These are phyloP conservation scores for Jasminum sambac DNA, from an alignment of 257 asterid species.

Conservation along the genomic window DNA sequence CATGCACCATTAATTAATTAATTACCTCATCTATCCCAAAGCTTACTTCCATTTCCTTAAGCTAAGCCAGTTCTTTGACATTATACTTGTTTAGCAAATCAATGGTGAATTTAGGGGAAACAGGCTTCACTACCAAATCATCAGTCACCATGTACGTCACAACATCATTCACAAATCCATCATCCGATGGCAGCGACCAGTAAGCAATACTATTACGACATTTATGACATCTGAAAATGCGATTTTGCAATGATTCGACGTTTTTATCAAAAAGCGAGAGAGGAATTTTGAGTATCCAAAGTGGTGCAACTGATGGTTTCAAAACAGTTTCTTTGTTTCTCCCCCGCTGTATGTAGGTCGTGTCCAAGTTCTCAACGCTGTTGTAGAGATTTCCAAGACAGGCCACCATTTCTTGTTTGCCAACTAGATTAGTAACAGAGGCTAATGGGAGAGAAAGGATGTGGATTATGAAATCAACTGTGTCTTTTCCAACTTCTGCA, in stretches of 20 bases:
- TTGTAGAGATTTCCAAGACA: slow-evolving; percentile 13
- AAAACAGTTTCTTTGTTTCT: background rate
- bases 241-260: no score
- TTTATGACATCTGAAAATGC: no score
- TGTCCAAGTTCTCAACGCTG: slow-evolving; percentile 10
- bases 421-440: slow-evolving; percentile 9
- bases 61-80: background rate
- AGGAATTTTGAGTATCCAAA: background rate
- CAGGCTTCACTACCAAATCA: slow-evolving; percentile 10
- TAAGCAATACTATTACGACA: no score
- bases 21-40: slow-evolving; percentile 9
- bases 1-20: no score
- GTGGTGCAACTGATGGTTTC: background rate
- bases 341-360: background rate
- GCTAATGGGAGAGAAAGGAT: slow-evolving; percentile 23
- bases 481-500: slow-evolving; percentile 21
- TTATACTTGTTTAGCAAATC: slow-evolving; percentile 5
- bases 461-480: slow-evolving; percentile 19
- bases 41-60: slow-evolving; percentile 4
- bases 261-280: background rate
- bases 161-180: slow-evolving; percentile 6
- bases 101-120: slow-evolving; percentile 6
- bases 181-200: background rate
- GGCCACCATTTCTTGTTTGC: background rate
- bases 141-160: slow-evolving; percentile 16